These are phyloP conservation scores for Melampsora americana DNA, from an alignment of 1,284 basidiomycete species.

Conservation along the genomic window DNA sequence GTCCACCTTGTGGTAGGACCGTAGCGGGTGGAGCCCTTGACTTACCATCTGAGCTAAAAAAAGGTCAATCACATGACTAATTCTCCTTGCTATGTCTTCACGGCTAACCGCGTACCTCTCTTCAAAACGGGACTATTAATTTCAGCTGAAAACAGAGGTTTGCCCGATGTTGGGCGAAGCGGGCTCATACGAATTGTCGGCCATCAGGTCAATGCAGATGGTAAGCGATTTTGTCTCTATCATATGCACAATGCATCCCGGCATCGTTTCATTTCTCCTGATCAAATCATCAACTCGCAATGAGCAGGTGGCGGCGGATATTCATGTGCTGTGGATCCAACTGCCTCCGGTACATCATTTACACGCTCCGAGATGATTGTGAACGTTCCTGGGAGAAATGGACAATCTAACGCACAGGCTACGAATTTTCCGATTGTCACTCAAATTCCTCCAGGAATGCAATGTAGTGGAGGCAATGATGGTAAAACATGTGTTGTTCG, in stretches of 20 bases:
- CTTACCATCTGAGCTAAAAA: neutral
- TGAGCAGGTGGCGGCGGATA: neutral
- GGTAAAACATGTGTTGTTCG: slow-evolving; percentile 3
- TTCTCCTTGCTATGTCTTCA: neutral
- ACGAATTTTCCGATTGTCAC: neutral
- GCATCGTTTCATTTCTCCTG: neutral
- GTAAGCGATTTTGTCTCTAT: neutral
- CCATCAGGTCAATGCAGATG: neutral
- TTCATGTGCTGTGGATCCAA: neutral
- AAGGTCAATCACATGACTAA: neutral
- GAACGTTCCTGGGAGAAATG: neutral
- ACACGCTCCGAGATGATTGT: neutral
- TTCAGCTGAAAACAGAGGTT: neutral
- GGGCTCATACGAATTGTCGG: neutral
- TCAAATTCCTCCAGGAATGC: neutral
- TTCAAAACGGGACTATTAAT: neutral
- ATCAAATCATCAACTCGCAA: neutral
- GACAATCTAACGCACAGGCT: neutral
- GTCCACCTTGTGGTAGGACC: neutral
- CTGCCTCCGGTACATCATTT: neutral
- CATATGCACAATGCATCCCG: too few relatives aligned
- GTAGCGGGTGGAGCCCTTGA: neutral
- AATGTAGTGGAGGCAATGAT: neutral
- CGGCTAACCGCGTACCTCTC: neutral
- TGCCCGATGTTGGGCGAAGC: neutral